Evolutionary conservation across 257 asterid genomes (phyloP), one percentile per base, ranked within the genome.

Genomic region (Craterostigma plantagineum): DNA sequence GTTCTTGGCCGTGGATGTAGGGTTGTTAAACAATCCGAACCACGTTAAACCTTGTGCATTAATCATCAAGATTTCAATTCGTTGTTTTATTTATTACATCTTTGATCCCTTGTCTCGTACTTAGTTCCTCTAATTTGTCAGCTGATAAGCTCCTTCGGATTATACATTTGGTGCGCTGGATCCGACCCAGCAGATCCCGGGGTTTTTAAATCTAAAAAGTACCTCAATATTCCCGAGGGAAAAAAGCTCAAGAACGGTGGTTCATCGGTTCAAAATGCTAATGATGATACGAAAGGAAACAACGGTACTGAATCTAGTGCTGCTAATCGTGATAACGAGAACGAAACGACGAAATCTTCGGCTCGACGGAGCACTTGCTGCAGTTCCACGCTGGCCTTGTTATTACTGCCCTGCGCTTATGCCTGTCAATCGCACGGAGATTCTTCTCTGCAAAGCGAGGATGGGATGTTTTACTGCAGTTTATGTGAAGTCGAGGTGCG

Each of bases 401-500:
- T 82, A 43, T 55, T 76, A 34, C 18, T 36, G 11, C 98, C 98
- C 10, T 79, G 92, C 46, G 86, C 85, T 11, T 62, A 61, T 52
- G 14, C 67, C 45, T 63, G 81, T 56, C 59, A 53, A 42, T 68
- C 75, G 6, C 67, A 65, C 7, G 72, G 64, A 40, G 78, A 79
- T 50, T 70, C 73, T 35, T 75, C 75, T 51, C 86, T 72, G 49
- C 95, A 75, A 58, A 83, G 87, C 45, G 99, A 79, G 57, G 99
- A 90, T 36, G 96, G 95, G 71, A 83, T 90, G 99, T 90, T 79
- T 68, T 90, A 79, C 69, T 90, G 99, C 60, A 83, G 91, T 60
- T 67, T 90, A 72, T 90, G 99, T 50, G 95, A 90, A 72, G 94
- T 79, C 7, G 99, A 90, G 95, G 99, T 90, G 53, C 18, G 71